These are phyloP conservation scores for Tricholoma matsutake DNA, from an alignment of 768 basidiomycete genomes.

Conservation along the genomic window DNA sequence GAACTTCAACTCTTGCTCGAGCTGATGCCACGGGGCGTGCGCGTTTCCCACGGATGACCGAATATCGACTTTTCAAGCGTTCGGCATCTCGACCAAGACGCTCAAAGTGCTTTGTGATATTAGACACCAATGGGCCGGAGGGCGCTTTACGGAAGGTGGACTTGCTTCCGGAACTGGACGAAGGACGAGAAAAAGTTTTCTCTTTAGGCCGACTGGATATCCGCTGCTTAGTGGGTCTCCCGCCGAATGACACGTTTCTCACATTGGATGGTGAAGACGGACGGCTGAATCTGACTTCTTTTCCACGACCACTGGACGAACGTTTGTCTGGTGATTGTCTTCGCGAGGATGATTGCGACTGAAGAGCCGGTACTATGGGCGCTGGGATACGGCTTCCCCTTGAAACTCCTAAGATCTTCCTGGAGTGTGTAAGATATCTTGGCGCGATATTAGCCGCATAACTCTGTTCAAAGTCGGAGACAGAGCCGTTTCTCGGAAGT, in stretches of 20 bases:
- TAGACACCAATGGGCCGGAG: slow-evolving; percentile 65
- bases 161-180: slow-evolving; percentile 42
- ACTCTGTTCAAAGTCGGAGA: slow-evolving; percentile 87
- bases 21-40: slow-evolving; percentile 90
- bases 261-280: slow-evolving; percentile 42
- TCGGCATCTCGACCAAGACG: slow-evolving; percentile 74
- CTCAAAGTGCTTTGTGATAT: slow-evolving; percentile 89
- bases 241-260: slow-evolving; percentile 25
- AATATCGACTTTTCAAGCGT: slow-evolving; percentile 72
- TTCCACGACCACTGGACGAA: slow-evolving; percentile 29
- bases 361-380: slow-evolving; percentile 43
- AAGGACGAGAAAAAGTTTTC: slow-evolving; percentile 41
- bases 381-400: slow-evolving; percentile 50
- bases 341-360: slow-evolving; percentile 62
- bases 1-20: slow-evolving; percentile 81
- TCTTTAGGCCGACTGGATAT: slow-evolving; percentile 38
- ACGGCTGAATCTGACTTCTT: slow-evolving; percentile 41
- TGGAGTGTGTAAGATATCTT: slow-evolving; percentile 56
- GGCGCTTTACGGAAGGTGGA: slow-evolving; percentile 53
- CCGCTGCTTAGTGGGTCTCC: slow-evolving; percentile 38
- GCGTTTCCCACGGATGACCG: slow-evolving; percentile 81
- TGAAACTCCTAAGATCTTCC: slow-evolving; percentile 39
- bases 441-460: slow-evolving; percentile 93
- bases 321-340: slow-evolving; percentile 75
- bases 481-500: slow-evolving; percentile 51